Base-by-base conservation (phyloP, 2,329 filamentous ascomycete species). In the Paraconiothyrium brasiliense region DNA sequence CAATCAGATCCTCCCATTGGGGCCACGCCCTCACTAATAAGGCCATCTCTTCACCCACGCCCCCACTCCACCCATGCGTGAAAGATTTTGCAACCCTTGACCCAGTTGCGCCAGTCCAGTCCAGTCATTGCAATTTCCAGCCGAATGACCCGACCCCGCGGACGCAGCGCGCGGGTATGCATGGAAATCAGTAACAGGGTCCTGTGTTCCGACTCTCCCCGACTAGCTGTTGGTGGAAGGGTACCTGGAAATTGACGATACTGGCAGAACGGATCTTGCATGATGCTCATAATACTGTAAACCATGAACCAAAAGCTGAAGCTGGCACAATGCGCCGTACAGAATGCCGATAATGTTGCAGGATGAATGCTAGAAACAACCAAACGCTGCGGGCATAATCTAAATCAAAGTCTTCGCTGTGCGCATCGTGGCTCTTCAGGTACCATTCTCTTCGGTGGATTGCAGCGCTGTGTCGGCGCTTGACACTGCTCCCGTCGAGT, bases 401-500 rank as follows among this genome's bases (percentile, higher is more conserved):
- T n/a, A 56, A 44, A 54, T 16, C 50, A 54, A 30, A 48, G n/a
- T 56, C 13, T 48, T 37, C 20, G 20, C 20, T n/a, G 22, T 24
- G 13, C 13, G 37, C 30, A 3, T 32, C n/a, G 30, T 6, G 3
- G 30, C 41, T 30, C 32, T 56, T 56, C 54, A 56, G 20, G 54
- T 56, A 39, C 30, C 54, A 20, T 56, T 47, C 43, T 56, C n/a
- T 20, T 56, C 54, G n/a, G 54, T 56, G 4, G 54, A 56, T 16
- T 47, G 54, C 41, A 56, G 20, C 43, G 54, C 54, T 14, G 43
- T 56, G 27, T 54, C 47, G 34, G 44, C 43, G 43, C 54, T 41
- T 10, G 59, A 35, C 22, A 32, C 22, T 13, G 37, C 50, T 41
- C 59, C 64, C 9, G 63, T 64, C 1, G 69, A 68, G 30, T 60